phyloP scores from a whole-genome alignment of 2,329 filamentous ascomycete genomes.

The Aspergillus felis region DNA sequence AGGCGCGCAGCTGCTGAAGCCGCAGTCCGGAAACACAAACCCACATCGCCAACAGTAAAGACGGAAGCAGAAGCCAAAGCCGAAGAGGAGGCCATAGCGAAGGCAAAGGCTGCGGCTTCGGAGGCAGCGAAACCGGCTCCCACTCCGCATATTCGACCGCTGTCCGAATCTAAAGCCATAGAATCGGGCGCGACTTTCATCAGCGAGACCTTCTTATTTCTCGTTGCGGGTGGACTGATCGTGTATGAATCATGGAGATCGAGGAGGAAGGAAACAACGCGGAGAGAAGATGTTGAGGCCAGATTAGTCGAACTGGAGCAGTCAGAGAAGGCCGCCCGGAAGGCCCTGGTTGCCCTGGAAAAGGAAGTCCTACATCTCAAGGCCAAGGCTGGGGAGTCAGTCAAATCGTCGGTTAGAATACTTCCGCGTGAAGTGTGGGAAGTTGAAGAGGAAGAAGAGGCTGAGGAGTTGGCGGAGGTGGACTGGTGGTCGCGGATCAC shows the following conservation, averaged over 20 bases:
- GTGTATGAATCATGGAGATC: conserved; percentile 60
- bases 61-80: conserved; percentile 58
- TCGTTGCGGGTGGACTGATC: conserved; percentile 60
- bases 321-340: conserved; percentile 39
- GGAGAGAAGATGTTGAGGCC: conserved; percentile 59
- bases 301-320: conserved; percentile 56
- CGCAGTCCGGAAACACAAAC: conserved; percentile 51
- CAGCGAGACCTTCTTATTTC: conserved; percentile 63
- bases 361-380: conserved; percentile 43
- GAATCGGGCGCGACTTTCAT: conserved; percentile 67
- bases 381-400: conserved; percentile 31
- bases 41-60: conserved; percentile 56
- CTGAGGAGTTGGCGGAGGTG: conserved; percentile 21
- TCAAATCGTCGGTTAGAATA: conserved; percentile 29
- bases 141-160: conserved; percentile 57
- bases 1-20: conserved; percentile 49
- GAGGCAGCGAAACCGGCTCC: conserved; percentile 47
- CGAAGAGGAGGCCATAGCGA: conserved; percentile 48
- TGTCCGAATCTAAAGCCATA: conserved; percentile 65
- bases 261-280: conserved; percentile 56
- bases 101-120: conserved; percentile 38
- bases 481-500: conserved; percentile 32
- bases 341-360: conserved; percentile 43
- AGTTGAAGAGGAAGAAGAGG: conserved; percentile 26
- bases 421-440: conserved; percentile 41